A percentile compares a stretch with the other conserved stretches of the same genome.
Evolutionary conservation across 208 protist genomes (phyloP).

Genomic region (Leishmania turanica): DNA sequence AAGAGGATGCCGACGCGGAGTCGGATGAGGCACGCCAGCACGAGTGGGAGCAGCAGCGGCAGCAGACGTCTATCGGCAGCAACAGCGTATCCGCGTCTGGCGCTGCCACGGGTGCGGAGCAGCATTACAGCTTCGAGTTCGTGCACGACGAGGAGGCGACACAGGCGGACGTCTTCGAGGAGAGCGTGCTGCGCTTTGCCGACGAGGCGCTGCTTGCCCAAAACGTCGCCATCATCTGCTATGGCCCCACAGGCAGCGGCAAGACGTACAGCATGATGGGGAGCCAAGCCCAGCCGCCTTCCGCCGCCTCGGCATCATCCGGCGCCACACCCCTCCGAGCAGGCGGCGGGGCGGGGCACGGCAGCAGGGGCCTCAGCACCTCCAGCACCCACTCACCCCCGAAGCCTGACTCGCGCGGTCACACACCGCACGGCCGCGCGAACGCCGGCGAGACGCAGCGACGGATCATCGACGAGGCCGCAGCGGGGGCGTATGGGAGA

Average conservation of each 20-base stretch:
- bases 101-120: conserved; percentile 37
- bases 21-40: not conserved
- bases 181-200: conserved; percentile 80
- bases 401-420: not conserved
- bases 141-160: conserved; percentile 81
- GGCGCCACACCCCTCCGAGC: not conserved
- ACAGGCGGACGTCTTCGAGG: conserved; percentile 91
- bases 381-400: not conserved
- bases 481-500: not conserved
- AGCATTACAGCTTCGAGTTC: conserved; percentile 87
- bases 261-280: conserved; percentile 94
- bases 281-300: conserved; percentile 15
- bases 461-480: conserved; percentile 7
- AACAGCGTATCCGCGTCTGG: conserved; percentile 4
- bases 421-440: not conserved
- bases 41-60: not conserved
- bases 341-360: not conserved
- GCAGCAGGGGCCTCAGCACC: not conserved
- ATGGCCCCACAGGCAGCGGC: conserved; percentile 87
- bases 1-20: not conserved
- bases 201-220: conserved; percentile 86
- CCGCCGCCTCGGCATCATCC: not conserved
- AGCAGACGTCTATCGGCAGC: conserved; percentile 5
- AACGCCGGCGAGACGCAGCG: conserved; percentile 1
- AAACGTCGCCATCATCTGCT: conserved; percentile 85